Base-by-base conservation (phyloP, 371 early-diverging fungal species). In the Parasitella parasitica region DNA sequence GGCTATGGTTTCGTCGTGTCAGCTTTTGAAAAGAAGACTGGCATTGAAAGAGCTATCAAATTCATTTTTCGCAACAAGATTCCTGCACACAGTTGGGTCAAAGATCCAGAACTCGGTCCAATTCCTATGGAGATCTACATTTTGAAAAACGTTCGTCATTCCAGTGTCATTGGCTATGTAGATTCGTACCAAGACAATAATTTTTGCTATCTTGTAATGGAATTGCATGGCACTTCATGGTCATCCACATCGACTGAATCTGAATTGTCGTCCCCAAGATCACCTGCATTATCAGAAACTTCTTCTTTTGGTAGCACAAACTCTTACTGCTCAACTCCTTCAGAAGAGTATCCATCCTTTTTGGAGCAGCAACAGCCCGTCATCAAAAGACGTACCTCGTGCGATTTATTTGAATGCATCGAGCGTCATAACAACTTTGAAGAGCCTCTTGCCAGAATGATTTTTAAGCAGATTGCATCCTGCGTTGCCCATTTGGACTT, bases 341-440 rank as follows among this genome's bases (percentile, higher is more conserved):
- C 61, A 3, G 62, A 68, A 22, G 63, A 63, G 32, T 57, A 61
- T 6, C 62, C 61, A 35, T 15, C 58, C 1, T 57, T 46, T n/a
- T 57, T 57, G 30, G 57, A 59, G 9, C 34, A 59, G 9, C 34
- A 63, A 34, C 20, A 30, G 13, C 67, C 57, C 6, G 53, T 75
- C 4, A 67, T 82, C 57, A 77, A 76, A 27, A 77, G 86, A 49
- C 74, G 84, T 26, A 81, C 82, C 1, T 83, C 83, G 3, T 83
- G 85, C 46, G 93, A 93, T 68, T 71, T 93, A 57, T 93, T 93
- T 68, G 94, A 93, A 72, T 91, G 89, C 64, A 90, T 92, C 51
- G 90, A 91, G 65, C 81, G 78, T 24, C 87, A 87, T 70, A 76
- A 69, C 41, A 81, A 72, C 57, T 79, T 93, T 43, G 73, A 83